Base-by-base conservation (phyloP, 2,329 filamentous ascomycete genomes). In the Sordariomycetes sp. region DNA sequence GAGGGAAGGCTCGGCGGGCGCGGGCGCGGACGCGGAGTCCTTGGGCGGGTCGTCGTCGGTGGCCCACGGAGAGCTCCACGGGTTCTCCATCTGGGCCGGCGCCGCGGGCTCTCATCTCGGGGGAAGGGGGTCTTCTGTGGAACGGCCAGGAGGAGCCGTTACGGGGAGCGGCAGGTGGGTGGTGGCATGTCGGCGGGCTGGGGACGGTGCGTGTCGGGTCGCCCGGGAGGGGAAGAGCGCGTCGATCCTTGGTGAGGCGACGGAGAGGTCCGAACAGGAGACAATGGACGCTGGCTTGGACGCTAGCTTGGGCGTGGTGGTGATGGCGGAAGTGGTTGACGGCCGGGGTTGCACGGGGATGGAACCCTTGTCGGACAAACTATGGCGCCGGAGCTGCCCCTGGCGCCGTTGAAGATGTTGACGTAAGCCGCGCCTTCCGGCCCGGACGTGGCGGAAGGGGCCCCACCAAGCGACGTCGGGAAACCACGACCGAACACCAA, bases 31-130 rank as follows among this genome's bases (percentile, higher is more conserved):
- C 53, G 2, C 32, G 51, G 12, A 24, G 18, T n/a, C 25, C 53
- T 54, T 54, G 4, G 32, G 32, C 4, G 53, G 28, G 32, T 54
- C 53, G 28, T 54, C 53, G 11, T 53, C 51, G 22, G 37, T 46
- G 37, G 35, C 48, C 54, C 54, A 56, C 14, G 54, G 37, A 34
- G 54, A 56, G 54, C 35, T 56, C 54, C 54, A 56, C 2, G 54
- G 54, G 35, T 56, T 48, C 25, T 56, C 43, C 54, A 56, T 56
- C 54, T 35, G 54, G 37, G 2, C 18, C 32, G 32, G 3, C 20
- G 16, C 32, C 32, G 18, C 22, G 14, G 25, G 53, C 24, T 37
- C 34, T 55, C 53, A 55, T 55, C 20, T 55, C 53, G 51, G 11
- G 51, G 14, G 25, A 3, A n/a, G 18, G 24, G 20, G 32, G 34